Evolutionary conservation across 169 alveolate species (phyloP).

Genomic region (Theileria sp.): DNA sequence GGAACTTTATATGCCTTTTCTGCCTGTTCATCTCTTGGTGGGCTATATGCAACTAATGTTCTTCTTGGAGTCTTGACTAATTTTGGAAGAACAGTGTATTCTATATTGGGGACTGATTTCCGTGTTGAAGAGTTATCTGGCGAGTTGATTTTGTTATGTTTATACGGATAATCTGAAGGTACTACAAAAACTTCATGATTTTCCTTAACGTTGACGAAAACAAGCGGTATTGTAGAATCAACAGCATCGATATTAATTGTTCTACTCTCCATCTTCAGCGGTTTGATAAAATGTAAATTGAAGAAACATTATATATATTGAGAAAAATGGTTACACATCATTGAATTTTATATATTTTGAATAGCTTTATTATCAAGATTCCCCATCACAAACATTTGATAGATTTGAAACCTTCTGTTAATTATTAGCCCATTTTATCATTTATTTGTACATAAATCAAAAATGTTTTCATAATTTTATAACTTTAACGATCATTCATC

Average conservation of each 20-base stretch:
- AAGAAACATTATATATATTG: background rate
- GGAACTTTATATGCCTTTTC: background rate
- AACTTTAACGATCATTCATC: background rate
- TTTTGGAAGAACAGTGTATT: conserved; percentile 57
- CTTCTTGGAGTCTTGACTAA: conserved; percentile 52
- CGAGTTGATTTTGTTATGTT: background rate
- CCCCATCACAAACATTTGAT: background rate
- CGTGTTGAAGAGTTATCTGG: conserved; percentile 14
- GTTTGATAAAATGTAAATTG: background rate
- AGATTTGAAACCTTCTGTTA: background rate
- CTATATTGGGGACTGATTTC: conserved; percentile 12
- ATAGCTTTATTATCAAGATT: background rate
- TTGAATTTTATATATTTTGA: background rate
- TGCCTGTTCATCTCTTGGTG: conserved; percentile 11
- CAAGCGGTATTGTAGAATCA: conserved; percentile 31
- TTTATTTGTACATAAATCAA: background rate
- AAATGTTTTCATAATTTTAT: too few relatives aligned
- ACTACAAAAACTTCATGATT: conserved; percentile 36
- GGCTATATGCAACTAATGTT: conserved; percentile 51
- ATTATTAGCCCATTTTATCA: background rate
- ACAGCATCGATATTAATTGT: background rate
- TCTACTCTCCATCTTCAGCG: conserved; percentile 1
- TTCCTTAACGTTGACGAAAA: conserved; percentile 44
- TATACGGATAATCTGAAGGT: conserved; percentile 60
- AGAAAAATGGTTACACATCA: conserved; percentile 1